Percentiles rank a stretch among this genome's conserved stretches.
Conservation (phyloP, 2,329 filamentous ascomycete genomes). For the Venturia effusa region DNA sequence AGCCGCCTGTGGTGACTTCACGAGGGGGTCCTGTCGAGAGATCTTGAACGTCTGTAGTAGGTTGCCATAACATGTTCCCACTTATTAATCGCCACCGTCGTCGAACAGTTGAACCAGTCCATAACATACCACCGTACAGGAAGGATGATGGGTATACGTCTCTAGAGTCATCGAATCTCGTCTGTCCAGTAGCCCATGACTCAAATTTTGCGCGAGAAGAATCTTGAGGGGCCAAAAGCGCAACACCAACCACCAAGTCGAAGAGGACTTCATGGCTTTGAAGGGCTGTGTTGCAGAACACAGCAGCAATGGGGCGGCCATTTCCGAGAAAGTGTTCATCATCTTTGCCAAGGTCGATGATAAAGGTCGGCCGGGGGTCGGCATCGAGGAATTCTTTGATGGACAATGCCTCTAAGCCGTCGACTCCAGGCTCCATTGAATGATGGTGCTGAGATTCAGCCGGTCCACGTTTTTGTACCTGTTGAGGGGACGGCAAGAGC, state of each 20-base stretch:
- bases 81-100: slow-evolving; percentile 22
- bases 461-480: too few species aligned
- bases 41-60: slow-evolving; percentile 11
- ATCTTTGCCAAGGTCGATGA: slow-evolving; percentile 23
- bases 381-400: slow-evolving; percentile 22
- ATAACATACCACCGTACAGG: slow-evolving; percentile 21
- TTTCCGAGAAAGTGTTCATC: neutral
- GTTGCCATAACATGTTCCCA: slow-evolving; percentile 15
- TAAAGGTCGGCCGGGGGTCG: slow-evolving; percentile 23
- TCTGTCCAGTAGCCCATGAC: slow-evolving; percentile 32
- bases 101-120: slow-evolving; percentile 22
- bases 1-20: slow-evolving; percentile 5
- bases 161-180: slow-evolving; percentile 32
- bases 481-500: too few species aligned
- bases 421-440: neutral
- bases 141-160: slow-evolving; percentile 36
- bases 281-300: slow-evolving; percentile 24
- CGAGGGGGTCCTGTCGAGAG: slow-evolving; percentile 9
- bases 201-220: slow-evolving; percentile 26
- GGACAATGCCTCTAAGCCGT: slow-evolving; percentile 18
- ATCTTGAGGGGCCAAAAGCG: neutral
- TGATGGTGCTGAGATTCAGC: too few species aligned
- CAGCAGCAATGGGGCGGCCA: slow-evolving; percentile 16
- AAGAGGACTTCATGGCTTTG: slow-evolving; percentile 20
- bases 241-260: slow-evolving; percentile 17